These are phyloP conservation scores for Lizonia empirigonia DNA, from an alignment of 2,329 filamentous ascomycete species.

Conservation along the genomic window DNA sequence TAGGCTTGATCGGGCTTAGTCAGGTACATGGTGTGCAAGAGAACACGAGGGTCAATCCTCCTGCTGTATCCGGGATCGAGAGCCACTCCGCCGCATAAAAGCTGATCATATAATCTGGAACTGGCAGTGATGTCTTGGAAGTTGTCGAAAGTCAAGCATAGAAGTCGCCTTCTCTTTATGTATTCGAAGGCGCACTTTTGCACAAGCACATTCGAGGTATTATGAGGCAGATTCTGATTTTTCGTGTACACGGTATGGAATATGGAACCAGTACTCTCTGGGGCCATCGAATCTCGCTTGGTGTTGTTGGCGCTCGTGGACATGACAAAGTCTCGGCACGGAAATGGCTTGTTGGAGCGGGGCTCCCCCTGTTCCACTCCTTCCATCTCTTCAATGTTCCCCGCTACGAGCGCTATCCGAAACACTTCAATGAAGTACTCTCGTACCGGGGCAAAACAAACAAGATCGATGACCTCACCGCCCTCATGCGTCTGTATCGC, in stretches of 20 bases:
- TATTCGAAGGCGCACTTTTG: background rate
- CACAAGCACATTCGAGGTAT: slow-evolving; percentile 9
- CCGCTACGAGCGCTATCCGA: slow-evolving; percentile 11
- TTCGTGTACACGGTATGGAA: background rate
- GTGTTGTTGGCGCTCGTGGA: background rate
- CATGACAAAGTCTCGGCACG: background rate
- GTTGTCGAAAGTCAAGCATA: background rate
- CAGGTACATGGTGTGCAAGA: background rate
- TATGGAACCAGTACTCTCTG: background rate
- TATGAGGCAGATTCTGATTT: slow-evolving; percentile 5
- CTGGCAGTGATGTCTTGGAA: background rate
- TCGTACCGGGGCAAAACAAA: background rate
- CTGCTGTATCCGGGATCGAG: slow-evolving; percentile 2
- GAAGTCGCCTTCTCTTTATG: background rate
- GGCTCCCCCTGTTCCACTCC: slow-evolving; percentile 14
- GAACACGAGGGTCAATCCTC: background rate
- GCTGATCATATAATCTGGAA: background rate
- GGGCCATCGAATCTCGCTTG: slow-evolving; percentile 2
- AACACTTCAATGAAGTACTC: slow-evolving; percentile 9
- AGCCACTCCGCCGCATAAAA: background rate
- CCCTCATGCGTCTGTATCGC: slow-evolving; percentile 24
- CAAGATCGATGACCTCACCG: slow-evolving; percentile 6
- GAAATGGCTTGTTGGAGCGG: slow-evolving; percentile 1
- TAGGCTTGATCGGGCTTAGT: background rate
- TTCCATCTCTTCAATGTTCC: slow-evolving; percentile 2